Base-by-base conservation (phyloP, 2,329 filamentous ascomycete genomes). In the Akanthomyces lecanii region DNA sequence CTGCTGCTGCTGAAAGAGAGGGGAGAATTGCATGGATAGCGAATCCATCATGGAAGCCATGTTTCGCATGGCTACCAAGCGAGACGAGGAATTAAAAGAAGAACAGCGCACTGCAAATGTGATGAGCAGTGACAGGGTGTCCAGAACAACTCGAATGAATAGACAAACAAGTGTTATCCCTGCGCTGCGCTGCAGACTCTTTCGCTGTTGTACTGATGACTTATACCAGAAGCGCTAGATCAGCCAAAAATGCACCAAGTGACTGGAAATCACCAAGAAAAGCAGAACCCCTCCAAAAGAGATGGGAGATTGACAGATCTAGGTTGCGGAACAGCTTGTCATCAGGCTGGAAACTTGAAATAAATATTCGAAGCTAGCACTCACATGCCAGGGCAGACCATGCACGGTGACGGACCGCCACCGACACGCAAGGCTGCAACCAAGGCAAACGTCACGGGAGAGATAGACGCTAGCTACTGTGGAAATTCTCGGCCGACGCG, bases 11-110 rank as follows among this genome's bases (percentile, higher is more conserved):
- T 61, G 57, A 33, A 61, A 52, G 25, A 61, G 57, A 1, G 57
- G 57, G 16, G 57, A 61, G 33, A 61, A 52, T 8, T 61, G 57
- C 47, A 52, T 51, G 12, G 57, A 61, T 14, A 61, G 48, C 38
- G 47, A 44, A 23, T 61, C 57, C 57, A 61, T 61, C 47, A 61
- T 52, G 48, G 57, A 51, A 53, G n/a, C 48, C 57, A 61, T 61
- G 2, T 38, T 50, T 47, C n/a, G 11, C 28, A 36, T 36, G 18
- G 2, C 45, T 16, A 52, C 45, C 6, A 10, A 11, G 28, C 30
- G 21, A 55, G 25, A 28, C 1, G 36, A 4, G 25, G 14, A 42
- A 18, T 8, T 28, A 25, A n/a, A 38, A 18, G 21, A 40, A 55
- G 30, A 25, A 28, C 16, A 44, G 21, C 16, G 28, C 25, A 21